Base-by-base conservation (phyloP, 2,329 filamentous ascomycete genomes). In the Clarireedia paspali region DNA sequence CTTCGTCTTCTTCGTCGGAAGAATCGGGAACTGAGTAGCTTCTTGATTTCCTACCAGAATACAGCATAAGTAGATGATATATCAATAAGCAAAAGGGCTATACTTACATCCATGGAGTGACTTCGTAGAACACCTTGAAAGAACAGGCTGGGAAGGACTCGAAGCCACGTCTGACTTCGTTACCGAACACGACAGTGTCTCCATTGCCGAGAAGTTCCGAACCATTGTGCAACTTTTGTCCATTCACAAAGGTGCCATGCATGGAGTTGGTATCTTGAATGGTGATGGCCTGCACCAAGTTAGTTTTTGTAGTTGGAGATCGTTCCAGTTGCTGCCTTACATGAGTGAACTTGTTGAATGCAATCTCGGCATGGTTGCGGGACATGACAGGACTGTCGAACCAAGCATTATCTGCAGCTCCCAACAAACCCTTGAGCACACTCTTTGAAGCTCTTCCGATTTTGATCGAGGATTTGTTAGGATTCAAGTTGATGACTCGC, bases 371-470 rank as follows among this genome's bases (percentile, higher is more conserved):
- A 70, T 90, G 87, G 10, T 80, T 68, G 46, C 87, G 77, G 24
- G 85, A 89, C 75, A 90, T 85, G 38, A 89, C 85, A 0, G 85
- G 81, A 56, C 81, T 86, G 61, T 88, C 80, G 57, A 89, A 86
- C 76, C 77, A 88, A 15, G 76, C 81, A 68, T 89, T 90, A 61
- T 78, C 69, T 5, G 63, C 39, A 58, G 70, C 66, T 62, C 74
- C 67, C 61, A 72, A 50, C 40, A 75, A 72, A 9, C 74, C 74
- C 49, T 79, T 79, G 42, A 65, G 66, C 0, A 68, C 47, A 23
- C 71, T 73, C 63, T 77, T 78, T 14, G 75, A 78, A 0, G 76
- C 70, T 59, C 77, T 70, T 5, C 77, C 76, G 56, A 79, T 69
- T 12, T 55, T 55, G 24, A 66, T 57, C 12, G 54, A 44, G 2